These are phyloP conservation scores for Penicillium macrosclerotiorum DNA, from an alignment of 495 filamentous ascomycete genomes.

Conservation along the genomic window DNA sequence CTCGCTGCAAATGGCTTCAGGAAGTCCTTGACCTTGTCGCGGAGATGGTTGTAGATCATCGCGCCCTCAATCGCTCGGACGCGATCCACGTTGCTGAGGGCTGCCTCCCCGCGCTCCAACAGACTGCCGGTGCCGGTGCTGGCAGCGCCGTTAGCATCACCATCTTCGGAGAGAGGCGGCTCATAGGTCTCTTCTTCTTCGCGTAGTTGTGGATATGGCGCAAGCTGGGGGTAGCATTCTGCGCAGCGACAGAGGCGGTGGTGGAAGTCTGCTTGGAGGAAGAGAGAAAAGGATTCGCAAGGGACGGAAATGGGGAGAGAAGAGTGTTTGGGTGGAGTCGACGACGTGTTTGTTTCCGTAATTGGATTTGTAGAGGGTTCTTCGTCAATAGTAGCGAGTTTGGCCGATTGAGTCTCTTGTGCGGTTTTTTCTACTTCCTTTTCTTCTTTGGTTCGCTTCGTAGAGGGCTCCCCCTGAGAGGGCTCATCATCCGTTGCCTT, in stretches of 20 bases:
- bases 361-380: constrained; percentile 16
- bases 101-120: constrained; percentile 85
- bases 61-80: constrained; percentile 94
- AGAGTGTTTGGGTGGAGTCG: constrained; percentile 34
- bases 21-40: constrained; percentile 90
- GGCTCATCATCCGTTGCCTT: constrained; percentile 62
- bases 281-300: constrained; percentile 66
- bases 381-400: constrained; percentile 22
- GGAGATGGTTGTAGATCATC: constrained; percentile 94
- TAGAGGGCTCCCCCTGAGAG: constrained; percentile 31
- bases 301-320: constrained; percentile 50
- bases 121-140: constrained; percentile 69
- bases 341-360: constrained; percentile 2
- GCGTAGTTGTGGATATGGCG: constrained; percentile 69
- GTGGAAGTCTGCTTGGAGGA: constrained; percentile 74
- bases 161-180: constrained; percentile 71
- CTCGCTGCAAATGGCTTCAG: constrained; percentile 90
- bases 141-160: constrained; percentile 38
- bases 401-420: constrained; percentile 13
- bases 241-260: constrained; percentile 74
- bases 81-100: constrained; percentile 83
- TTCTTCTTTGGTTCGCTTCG: constrained; percentile 60
- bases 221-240: constrained; percentile 71
- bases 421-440: constrained; percentile 39
- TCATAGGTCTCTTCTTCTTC: constrained; percentile 94